A percentile compares a stretch with the other conserved stretches of the same genome.
phyloP scores from a whole-genome alignment of 2,329 filamentous ascomycete species.

The Diaporthe batatas region DNA sequence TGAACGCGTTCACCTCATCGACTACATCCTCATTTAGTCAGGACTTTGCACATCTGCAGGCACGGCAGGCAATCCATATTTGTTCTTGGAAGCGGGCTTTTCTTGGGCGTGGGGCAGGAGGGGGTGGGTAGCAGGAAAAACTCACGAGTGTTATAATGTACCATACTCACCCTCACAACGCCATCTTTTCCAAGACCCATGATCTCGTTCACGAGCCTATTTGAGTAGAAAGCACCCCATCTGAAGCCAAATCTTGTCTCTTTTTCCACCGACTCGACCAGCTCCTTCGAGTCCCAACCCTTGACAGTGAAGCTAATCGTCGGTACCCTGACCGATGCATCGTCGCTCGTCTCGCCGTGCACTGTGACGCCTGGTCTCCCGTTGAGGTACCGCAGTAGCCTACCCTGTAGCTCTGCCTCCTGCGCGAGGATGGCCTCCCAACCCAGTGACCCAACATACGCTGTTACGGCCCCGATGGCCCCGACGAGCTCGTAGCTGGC shows the following conservation, averaged over 20 bases:
- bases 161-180: conserved; percentile 73
- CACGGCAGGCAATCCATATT: not conserved
- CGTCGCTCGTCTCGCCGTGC: conserved; percentile 65
- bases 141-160: conserved; percentile 76
- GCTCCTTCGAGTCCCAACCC: conserved; percentile 62
- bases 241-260: conserved; percentile 69
- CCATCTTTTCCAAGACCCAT: conserved; percentile 69
- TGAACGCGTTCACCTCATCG: conserved; percentile 67
- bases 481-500: conserved; percentile 79
- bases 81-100: no score
- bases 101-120: no score
- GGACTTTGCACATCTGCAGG: conserved; percentile 14
- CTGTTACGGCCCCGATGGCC: conserved; percentile 70
- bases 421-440: conserved; percentile 67
- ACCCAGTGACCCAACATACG: conserved; percentile 64
- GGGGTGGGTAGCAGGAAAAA: no score
- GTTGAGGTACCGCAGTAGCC: conserved; percentile 69
- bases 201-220: conserved; percentile 68
- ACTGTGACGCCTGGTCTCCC: conserved; percentile 64
- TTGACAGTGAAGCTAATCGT: conserved; percentile 74
- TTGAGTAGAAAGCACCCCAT: conserved; percentile 74
- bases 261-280: conserved; percentile 70
- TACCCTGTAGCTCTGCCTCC: conserved; percentile 68
- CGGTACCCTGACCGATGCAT: conserved; percentile 66
- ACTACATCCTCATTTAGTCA: conserved; percentile 53